Percentiles rank a stretch among this genome's conserved stretches.
These are phyloP conservation scores for Camelina laxa DNA, from an alignment of 345 rosid species.

Conservation along the genomic window DNA sequence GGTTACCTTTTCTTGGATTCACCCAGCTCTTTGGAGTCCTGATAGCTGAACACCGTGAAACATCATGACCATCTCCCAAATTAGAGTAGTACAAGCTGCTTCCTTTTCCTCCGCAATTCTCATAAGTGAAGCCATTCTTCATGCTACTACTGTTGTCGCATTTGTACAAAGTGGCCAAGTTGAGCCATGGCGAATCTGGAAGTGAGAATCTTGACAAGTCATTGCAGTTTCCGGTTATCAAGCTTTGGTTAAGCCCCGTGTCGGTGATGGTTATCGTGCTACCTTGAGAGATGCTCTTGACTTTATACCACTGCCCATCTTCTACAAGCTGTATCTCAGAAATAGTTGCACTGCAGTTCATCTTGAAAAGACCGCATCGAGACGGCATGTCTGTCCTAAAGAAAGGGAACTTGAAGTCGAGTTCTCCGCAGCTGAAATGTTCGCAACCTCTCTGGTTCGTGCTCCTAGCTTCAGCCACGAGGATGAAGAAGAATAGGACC, in stretches of 20 bases:
- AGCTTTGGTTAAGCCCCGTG: slow-evolving; percentile 4
- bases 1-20: neutral
- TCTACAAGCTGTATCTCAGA: slow-evolving; percentile 45
- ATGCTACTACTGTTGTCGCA: slow-evolving; percentile 31
- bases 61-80: neutral
- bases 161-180: slow-evolving; percentile 32
- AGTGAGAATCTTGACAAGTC: slow-evolving; percentile 43
- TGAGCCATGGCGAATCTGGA: slow-evolving; percentile 40
- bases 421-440: slow-evolving; percentile 37
- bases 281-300: slow-evolving; percentile 44
- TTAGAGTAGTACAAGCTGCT: slow-evolving; percentile 6
- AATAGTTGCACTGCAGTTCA: slow-evolving; percentile 33
- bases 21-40: slow-evolving; percentile 29
- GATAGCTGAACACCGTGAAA: slow-evolving; percentile 41
- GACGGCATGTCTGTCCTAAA: slow-evolving; percentile 12
- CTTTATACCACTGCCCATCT: slow-evolving; percentile 32
- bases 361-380: slow-evolving; percentile 42
- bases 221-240: slow-evolving; percentile 23
- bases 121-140: neutral
- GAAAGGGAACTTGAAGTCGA: slow-evolving; percentile 39
- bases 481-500: slow-evolving; percentile 30
- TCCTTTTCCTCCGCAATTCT: slow-evolving; percentile 27
- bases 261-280: slow-evolving; percentile 37
- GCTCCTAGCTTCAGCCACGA: slow-evolving; percentile 16
- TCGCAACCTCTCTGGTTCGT: neutral